phyloP scores from a whole-genome alignment of 192 early-diverging fungal species.

The Coemansia sp. region DNA sequence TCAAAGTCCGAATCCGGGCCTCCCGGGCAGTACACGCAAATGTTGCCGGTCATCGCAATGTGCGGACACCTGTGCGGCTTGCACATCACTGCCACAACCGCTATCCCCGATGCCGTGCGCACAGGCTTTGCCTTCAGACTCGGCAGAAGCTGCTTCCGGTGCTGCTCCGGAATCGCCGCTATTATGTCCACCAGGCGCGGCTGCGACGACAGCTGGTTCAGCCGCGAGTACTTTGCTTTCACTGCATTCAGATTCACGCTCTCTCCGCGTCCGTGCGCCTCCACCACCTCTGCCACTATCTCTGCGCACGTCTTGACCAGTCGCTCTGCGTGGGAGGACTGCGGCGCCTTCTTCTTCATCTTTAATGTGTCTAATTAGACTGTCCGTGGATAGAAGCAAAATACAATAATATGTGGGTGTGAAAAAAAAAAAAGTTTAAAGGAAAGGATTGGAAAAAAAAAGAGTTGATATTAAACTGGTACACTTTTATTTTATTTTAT shows the following conservation, averaged over 20 bases:
- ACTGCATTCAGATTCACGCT: slow-evolving; percentile 90
- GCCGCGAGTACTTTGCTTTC: slow-evolving; percentile 70
- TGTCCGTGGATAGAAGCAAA: neutral
- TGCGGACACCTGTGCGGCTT: slow-evolving; percentile 94
- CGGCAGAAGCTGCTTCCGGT: slow-evolving; percentile 82
- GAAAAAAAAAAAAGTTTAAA: neutral
- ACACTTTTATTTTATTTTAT: no score
- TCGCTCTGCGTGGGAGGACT: slow-evolving; percentile 62
- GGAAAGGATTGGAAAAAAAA: neutral
- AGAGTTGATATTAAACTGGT: no score
- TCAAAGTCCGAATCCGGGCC: slow-evolving; percentile 99
- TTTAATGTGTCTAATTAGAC: neutral
- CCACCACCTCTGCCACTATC: slow-evolving; percentile 89
- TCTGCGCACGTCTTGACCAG: slow-evolving; percentile 83
- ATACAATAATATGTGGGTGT: neutral
- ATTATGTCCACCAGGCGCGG: slow-evolving; percentile 98
- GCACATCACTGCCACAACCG: slow-evolving; percentile 59
- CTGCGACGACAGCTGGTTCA: slow-evolving; percentile 78
- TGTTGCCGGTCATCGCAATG: slow-evolving; percentile 99
- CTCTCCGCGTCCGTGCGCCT: slow-evolving; percentile 62
- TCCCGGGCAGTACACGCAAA: slow-evolving; percentile 97
- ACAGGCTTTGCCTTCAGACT: slow-evolving; percentile 94
- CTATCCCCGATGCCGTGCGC: slow-evolving; percentile 75
- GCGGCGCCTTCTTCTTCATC: slow-evolving; percentile 48
- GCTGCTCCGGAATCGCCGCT: slow-evolving; percentile 94